Base-by-base conservation (phyloP, 2,329 filamentous ascomycete genomes). In the Trichocomaceae sp. region DNA sequence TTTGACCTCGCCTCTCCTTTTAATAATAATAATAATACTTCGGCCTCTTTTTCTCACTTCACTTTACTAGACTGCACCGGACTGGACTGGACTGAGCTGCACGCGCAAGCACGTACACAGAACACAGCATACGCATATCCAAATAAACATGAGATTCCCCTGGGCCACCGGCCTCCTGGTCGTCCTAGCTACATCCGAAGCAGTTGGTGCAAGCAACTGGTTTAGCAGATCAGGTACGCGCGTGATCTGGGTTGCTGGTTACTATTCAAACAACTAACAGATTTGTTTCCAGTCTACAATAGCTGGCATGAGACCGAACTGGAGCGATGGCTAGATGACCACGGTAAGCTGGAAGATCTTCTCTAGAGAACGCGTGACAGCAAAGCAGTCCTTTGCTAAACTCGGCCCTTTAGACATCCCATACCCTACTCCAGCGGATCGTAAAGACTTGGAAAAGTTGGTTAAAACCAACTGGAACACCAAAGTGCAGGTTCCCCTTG, bases 221-320 rank as follows among this genome's bases (percentile, higher is more conserved):
- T 90, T 95, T 83, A 70, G 82, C 69, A 93, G 90, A 74, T 79
- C 89, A 67, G 86, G 91, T 95, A 80, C 65, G 87, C 35, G 20
- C 23, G 13, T 46, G n/a, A 44, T 47, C 7, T 39, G 26, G 7
- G 26, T 53, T 26, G 13, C 17, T 7, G 5, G 15, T 17, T 17
- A 7, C 17, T 5, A 39, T 50, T 8, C 9, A n/a, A 42, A 7
- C 3, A 22, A 5, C 53, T 56, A 31, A 56, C 44, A 26, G 13
- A 20, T 6, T 35, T 41, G 17, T 33, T 31, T 8, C 6, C 67
- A 96, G 92, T 86, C 15, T 97, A 97, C 80, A 96, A 97, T 77
- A 96, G 93, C 72, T 99, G 93, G 93, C 92, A 97, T 66, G 86
- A 97, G 78, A 95, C 89, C 20, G 93, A 99, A 79, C 83, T 99